Evolutionary conservation across 768 basidiomycete species (phyloP), one percentile per base, ranked within the genome.

Genomic region (Termitomyces sp.): DNA sequence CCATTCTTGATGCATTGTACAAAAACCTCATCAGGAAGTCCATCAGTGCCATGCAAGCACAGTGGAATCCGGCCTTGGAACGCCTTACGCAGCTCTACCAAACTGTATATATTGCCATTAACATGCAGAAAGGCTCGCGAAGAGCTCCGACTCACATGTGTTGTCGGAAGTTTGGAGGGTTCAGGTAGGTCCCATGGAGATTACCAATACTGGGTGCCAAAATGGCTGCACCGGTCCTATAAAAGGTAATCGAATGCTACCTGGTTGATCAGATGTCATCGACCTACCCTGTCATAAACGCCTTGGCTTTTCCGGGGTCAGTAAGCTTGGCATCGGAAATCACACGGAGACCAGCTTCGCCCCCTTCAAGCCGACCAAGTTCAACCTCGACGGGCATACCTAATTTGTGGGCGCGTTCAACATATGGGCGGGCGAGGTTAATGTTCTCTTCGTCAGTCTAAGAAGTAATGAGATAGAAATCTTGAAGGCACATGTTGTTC

Each of bases 381-480:
- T 80, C 78, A 20, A 80, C 77, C 56, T 80, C 78, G 0, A 80
- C 74, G 2, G 74, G 72, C 34, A 80, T 67, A 1, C 76, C 77
- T 36, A 59, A 64, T 53, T 71, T 74, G 8, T 63, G 64, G 5
- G 76, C 76, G 10, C 78, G 75, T 49, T 77, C 75, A 18, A 78
- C 73, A 56, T 76, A 78, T 0, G 77, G 78, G 7, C 72, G 71
- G 4, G 77, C 76, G 24, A 78, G 66, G 8, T 67, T 64, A 36
- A 79, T 78, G 60, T 78, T 80, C 59, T 79, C 77, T 61, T 79
- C 76, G 60, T 79, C 77, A 0, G 74, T 76, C 77, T 79, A 51
- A 26, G 50, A 13, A 52, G n/a, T 22, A 24, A n/a, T 24, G 29
- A 48, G 8, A 37, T 34, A 26, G 12, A 36, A 12, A 27, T 29